Percentiles rank a stretch among this genome's conserved stretches.
Evolutionary conservation across 2,329 filamentous ascomycete genomes (phyloP).

Genomic region (Ceratocystis lukuohia): DNA sequence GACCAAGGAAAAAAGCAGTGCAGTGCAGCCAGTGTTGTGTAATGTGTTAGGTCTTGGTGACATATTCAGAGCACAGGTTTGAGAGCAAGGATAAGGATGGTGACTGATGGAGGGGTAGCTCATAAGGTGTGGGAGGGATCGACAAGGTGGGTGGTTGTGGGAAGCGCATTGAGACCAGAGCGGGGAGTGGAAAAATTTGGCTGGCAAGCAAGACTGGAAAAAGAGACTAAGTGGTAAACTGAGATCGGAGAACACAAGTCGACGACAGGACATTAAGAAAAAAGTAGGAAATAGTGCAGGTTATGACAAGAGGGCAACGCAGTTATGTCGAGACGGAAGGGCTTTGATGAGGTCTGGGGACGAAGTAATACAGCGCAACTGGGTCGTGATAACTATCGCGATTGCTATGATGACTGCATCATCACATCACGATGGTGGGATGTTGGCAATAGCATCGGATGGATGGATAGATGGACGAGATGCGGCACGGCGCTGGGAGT

Average conservation of each 20-base stretch:
- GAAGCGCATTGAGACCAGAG: conserved; percentile 18
- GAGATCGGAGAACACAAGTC: neutral
- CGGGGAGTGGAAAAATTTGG: conserved; percentile 19
- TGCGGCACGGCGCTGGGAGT: conserved; percentile 1
- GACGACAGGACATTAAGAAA: neutral
- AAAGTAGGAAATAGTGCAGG: neutral
- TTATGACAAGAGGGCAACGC: no score
- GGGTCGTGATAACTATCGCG: neutral
- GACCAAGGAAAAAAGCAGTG: neutral
- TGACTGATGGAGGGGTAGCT: conserved; percentile 17
- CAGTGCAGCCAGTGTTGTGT: neutral
- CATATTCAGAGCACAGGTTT: conserved; percentile 7
- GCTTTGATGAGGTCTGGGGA: neutral
- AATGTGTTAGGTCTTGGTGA: neutral
- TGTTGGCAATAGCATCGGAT: conserved; percentile 1
- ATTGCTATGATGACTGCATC: conserved; percentile 8
- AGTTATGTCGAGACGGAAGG: neutral
- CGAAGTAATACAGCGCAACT: neutral
- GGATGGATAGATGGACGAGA: conserved; percentile 3
- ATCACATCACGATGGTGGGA: conserved; percentile 14
- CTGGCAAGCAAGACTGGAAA: neutral
- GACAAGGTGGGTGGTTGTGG: conserved; percentile 12
- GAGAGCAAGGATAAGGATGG: conserved; percentile 15
- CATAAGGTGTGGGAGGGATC: conserved; percentile 16
- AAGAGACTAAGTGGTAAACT: neutral